Evolutionary conservation across 768 basidiomycete genomes (phyloP), one percentile per base, ranked within the genome.

Genomic region (Lyophyllum decastes): DNA sequence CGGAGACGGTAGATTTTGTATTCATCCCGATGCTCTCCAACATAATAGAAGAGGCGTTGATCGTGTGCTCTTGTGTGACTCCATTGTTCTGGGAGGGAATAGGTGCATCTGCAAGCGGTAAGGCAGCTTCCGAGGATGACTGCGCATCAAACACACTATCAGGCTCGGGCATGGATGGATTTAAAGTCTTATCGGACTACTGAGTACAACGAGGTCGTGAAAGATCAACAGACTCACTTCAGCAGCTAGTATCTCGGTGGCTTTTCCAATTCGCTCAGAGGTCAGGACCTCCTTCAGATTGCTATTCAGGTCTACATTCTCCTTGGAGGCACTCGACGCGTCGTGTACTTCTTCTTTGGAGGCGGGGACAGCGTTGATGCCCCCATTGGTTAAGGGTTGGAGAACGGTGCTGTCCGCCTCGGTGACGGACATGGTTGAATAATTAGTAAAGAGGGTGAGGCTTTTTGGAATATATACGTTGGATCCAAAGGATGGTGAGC

Each of bases 381-480:
- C 55, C 9, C 55, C 58, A 43, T 60, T 61, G 10, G 58, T 58
- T n/a, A 54, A 44, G 24, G 54, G 45, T 48, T 65, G 49, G 43
- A 54, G 21, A 21, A 55, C 46, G 50, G 54, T 43, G 26, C 9
- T 40, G 50, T 64, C 62, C 52, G 58, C 50, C 51, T 61, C 55
- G 9, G 45, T 57, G 59, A 61, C 56, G 54, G 66, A 58, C 64
- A 67, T 65, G 47, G 58, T 64, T 49, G 52, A 54, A 59, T 64
- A 62, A 59, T 49, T 62, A 59, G 44, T 55, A 64, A 58, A 54
- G 62, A 66, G 57, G 47, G 64, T 50, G 55, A 40, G 40, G 38
- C 22, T 46, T 19, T 47, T 52, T 26, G 38, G 26, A 53, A 55
- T 55, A 57, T 52, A 61, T 52, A 54, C 19, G n/a, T 10, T 43